Evolutionary conservation across 257 asterid species (phyloP).

Genomic region (Nyctanthes arbortristis): DNA sequence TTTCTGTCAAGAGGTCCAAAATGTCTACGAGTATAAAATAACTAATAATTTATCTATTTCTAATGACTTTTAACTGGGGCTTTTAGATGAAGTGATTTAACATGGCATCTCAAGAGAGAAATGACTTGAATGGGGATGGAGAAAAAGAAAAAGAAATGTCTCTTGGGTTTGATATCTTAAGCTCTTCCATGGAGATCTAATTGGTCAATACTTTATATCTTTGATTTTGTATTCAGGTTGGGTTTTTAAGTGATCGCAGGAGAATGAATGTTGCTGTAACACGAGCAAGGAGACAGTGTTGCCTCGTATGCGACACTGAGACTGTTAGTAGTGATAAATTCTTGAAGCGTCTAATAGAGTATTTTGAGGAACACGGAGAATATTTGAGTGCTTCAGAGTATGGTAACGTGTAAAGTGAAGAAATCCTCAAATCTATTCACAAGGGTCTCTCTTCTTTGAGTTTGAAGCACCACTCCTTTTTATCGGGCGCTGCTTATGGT

Average conservation of each 20-base stretch:
- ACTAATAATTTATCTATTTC: background rate
- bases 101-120: too few relatives aligned
- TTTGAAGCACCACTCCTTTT: background rate
- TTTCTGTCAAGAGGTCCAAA: constrained; percentile 19
- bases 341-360: constrained; percentile 77
- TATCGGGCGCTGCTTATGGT: background rate
- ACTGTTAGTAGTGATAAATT: constrained; percentile 87
- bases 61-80: background rate
- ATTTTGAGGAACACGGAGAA: constrained; percentile 91
- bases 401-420: constrained; percentile 29
- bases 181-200: too few relatives aligned
- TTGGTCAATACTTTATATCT: too few relatives aligned
- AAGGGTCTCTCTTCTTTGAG: constrained; percentile 1
- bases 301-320: constrained; percentile 92
- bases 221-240: constrained; percentile 61
- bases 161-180: too few relatives aligned
- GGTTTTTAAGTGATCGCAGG: constrained; percentile 87
- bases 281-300: constrained; percentile 93
- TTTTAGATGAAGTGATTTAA: background rate
- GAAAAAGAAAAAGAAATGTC: too few relatives aligned
- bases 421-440: constrained; percentile 19
- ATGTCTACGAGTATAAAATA: background rate
- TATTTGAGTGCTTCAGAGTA: constrained; percentile 94
- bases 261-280: constrained; percentile 99
- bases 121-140: too few relatives aligned